Percentiles rank a stretch among this genome's conserved stretches.
phyloP scores from a whole-genome alignment of 202 grass and related monocot genomes.

The Hordeum pubiflorum region DNA sequence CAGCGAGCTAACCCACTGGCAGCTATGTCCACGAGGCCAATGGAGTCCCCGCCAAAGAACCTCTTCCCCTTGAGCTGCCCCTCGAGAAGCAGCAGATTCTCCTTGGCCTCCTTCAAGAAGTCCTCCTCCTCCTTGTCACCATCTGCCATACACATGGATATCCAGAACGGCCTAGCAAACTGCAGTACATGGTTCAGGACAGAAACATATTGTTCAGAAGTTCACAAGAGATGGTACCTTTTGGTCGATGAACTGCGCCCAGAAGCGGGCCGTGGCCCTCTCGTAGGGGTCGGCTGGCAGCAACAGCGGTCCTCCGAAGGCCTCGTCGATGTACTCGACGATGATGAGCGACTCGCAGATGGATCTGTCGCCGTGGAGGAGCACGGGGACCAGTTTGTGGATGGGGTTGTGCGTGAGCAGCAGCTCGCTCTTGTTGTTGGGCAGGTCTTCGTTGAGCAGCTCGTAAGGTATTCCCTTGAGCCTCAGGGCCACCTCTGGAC shows the following conservation, averaged over 20 bases:
- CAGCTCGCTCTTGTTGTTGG: not conserved
- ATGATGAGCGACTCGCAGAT: slow-evolving; percentile 38
- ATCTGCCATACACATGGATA: no score
- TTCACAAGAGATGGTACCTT: no score
- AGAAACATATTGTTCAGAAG: no score
- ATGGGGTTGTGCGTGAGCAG: slow-evolving; percentile 29
- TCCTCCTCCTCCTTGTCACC: not conserved
- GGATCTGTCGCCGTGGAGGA: slow-evolving; percentile 25
- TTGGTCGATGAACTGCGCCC: no score
- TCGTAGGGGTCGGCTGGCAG: not conserved
- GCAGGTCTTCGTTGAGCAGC: slow-evolving; percentile 5
- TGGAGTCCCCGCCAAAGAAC: slow-evolving; percentile 6
- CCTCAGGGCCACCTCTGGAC: slow-evolving; percentile 11
- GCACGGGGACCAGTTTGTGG: slow-evolving; percentile 36
- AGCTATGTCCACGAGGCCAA: slow-evolving; percentile 32
- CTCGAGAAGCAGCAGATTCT: slow-evolving; percentile 25
- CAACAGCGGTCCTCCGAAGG: slow-evolving; percentile 11
- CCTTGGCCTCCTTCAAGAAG: slow-evolving; percentile 20
- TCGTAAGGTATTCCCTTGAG: slow-evolving; percentile 24
- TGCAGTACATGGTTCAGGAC: no score
- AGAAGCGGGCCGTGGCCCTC: no score
- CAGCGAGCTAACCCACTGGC: slow-evolving; percentile 21
- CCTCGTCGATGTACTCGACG: slow-evolving; percentile 35
- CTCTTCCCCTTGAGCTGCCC: not conserved
- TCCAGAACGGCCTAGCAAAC: no score